These are phyloP conservation scores for Canavalia gladiata DNA, from an alignment of 306 rosid species.

Conservation along the genomic window DNA sequence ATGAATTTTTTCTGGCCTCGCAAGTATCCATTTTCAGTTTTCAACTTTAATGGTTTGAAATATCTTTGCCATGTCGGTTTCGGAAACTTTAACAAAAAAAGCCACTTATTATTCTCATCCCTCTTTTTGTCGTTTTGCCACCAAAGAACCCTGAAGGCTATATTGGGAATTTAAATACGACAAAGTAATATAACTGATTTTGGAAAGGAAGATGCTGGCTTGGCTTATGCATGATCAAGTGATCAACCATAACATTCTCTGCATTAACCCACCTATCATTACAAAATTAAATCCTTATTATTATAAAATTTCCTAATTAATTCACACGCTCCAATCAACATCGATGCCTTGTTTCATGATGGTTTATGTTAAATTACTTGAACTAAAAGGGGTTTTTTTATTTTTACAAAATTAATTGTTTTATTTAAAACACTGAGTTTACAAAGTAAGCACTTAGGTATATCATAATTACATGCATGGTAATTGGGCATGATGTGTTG, in stretches of 20 bases:
- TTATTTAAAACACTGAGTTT: slow-evolving; percentile 22
- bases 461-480: slow-evolving; percentile 46
- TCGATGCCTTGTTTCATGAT: slow-evolving; percentile 16
- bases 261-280: slow-evolving; percentile 19
- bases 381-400: not conserved
- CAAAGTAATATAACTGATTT: slow-evolving; percentile 47
- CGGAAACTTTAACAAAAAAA: slow-evolving; percentile 35
- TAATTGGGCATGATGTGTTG: slow-evolving; percentile 32
- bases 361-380: slow-evolving; percentile 33
- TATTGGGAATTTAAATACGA: slow-evolving; percentile 38
- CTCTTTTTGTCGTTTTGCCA: slow-evolving; percentile 36
- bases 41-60: slow-evolving; percentile 26
- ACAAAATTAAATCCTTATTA: not conserved
- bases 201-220: slow-evolving; percentile 32
- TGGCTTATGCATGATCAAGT: slow-evolving; percentile 4
- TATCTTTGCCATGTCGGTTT: slow-evolving; percentile 47
- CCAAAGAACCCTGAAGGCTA: slow-evolving; percentile 29
- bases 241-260: slow-evolving; percentile 12
- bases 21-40: slow-evolving; percentile 35
- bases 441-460: slow-evolving; percentile 10
- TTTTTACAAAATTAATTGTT: not conserved
- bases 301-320: slow-evolving; percentile 2
- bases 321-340: slow-evolving; percentile 41
- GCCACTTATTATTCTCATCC: slow-evolving; percentile 19
- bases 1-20: not conserved